Evolutionary conservation across 257 asterid species (phyloP), one percentile per base, ranked within the genome.

Genomic region (Solanum ossicruentum): DNA sequence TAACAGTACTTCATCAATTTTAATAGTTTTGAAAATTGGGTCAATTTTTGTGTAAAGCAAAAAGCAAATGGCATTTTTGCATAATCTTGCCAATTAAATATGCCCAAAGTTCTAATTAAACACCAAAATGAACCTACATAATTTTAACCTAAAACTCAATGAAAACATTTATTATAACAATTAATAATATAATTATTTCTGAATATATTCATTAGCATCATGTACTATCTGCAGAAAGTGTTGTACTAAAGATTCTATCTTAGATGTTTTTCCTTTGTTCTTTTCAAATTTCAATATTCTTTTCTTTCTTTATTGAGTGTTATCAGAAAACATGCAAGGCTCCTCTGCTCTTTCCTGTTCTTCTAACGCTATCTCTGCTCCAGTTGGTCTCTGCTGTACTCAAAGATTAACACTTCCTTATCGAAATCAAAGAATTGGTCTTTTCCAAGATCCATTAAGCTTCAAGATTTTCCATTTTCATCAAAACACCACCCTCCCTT

Each of bases 311-410:
- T 1, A 4, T 15, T 1, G 10, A 15, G 20, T 56, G 52, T 54
- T 72, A 12, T 80, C 61, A 61, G 28, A 39, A 26, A 72, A 51
- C 70, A 94, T 94, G 98, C 92, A 81, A 75, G 84, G 89, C 84
- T 88, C 88, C 77, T 91, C 95, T 13, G 80, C 84, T 81, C 81
- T 88, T 63, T 78, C 88, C 23, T 88, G 91, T 87, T 89, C 91
- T 83, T 85, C 95, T 41, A 92, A 77, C 77, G 5, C 49, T 52
- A 5, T 78, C 49, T 52, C 82, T 51, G 43, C 82, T 78, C 82
- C 82, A 77, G 43, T 77, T 51, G 61, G 61, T 77, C 47, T 78
- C 17, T 78, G 43, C 47, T 78, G 41, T 52, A 52, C 18, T 52
- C 82, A 78, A 78, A 52, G 47, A 28, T 9, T 26, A 78, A 78